Evolutionary conservation across 345 rosid species (phyloP), one percentile per base, ranked within the genome.

Genomic region (Erodium maritimum): DNA sequence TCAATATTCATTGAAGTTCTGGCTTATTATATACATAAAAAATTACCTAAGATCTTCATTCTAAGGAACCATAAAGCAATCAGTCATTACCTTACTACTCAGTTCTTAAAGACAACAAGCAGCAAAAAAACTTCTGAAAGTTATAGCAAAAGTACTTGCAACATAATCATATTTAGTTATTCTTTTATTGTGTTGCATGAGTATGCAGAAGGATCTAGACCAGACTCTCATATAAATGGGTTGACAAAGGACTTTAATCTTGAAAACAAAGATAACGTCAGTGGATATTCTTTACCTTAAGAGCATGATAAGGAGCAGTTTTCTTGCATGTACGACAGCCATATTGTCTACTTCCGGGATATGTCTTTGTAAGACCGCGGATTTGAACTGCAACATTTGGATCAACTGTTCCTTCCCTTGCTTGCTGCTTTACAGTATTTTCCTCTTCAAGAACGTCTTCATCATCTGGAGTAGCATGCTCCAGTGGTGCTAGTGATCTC

Each of bases 381-480:
- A 84, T 83, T 72, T 88, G 95, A 62, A 91, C 98, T 10, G 95
- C 93, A 69, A 84, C 66, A 73, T 79, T 73, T 13, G 79, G 69
- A 71, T 86, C 82, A 63, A 72, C 71, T 34, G 23, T 11, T 21
- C 72, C 88, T 34, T 81, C 93, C 57, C 24, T 65, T 68, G 68
- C 55, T 60, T 76, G 90, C 48, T 70, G 65, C 64, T 82, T 84
- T 23, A 91, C 90, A 48, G 68, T 48, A 53, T 64, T 83, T 73
- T 91, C 95, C 77, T 88, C 96, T 69, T 79, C 86, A 57, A 80
- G 87, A 65, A 88, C 95, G 73, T 91, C 98, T 70, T 78, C 87
- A 12, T 88, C 98, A 56, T 91, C 93, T 29, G 79, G 87, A 60
- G 80, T 34, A 58, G 68, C 18, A 57, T 81, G 68, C 59, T 86